phyloP scores from a whole-genome alignment of 441 rosid species.

The Mallotus repandus region DNA sequence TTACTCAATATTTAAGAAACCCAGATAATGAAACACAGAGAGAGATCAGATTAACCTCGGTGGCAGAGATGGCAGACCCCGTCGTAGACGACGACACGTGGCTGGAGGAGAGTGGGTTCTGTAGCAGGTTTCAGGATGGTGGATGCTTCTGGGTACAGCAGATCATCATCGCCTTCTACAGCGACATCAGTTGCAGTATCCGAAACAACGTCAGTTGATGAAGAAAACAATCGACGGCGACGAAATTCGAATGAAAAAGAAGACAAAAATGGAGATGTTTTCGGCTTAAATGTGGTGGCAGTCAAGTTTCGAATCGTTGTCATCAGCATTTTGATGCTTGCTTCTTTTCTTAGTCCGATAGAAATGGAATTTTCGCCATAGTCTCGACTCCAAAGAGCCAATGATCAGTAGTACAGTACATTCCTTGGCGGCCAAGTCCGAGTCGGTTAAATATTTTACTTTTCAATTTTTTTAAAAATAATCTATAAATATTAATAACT shows the following conservation, averaged over 20 bases:
- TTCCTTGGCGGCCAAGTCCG: not conserved
- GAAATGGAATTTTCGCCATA: not conserved
- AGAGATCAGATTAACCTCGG: constrained; percentile 43
- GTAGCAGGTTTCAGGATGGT: constrained; percentile 30
- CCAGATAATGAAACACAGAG: not conserved
- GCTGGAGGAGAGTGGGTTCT: constrained; percentile 63
- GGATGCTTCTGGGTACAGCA: constrained; percentile 33
- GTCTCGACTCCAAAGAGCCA: no score
- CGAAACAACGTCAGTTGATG: constrained; percentile 23
- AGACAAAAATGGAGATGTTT: not conserved
- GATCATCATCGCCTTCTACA: constrained; percentile 32
- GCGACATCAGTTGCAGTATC: constrained; percentile 36
- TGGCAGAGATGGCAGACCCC: constrained; percentile 98
- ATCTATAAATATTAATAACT: no score
- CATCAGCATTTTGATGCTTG: not conserved
- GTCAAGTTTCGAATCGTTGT: not conserved
- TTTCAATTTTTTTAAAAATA: no score
- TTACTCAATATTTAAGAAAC: not conserved
- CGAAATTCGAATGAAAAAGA: constrained; percentile 7
- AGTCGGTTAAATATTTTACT: not conserved
- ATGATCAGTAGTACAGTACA: not conserved
- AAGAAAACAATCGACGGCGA: not conserved
- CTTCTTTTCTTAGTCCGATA: not conserved
- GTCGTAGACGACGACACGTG: constrained; percentile 84
- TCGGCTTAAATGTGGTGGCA: not conserved